A percentile compares a stretch with the other conserved stretches of the same genome.
Conservation (phyloP, 805 yeast species). For the Candida coquimbonensis region DNA sequence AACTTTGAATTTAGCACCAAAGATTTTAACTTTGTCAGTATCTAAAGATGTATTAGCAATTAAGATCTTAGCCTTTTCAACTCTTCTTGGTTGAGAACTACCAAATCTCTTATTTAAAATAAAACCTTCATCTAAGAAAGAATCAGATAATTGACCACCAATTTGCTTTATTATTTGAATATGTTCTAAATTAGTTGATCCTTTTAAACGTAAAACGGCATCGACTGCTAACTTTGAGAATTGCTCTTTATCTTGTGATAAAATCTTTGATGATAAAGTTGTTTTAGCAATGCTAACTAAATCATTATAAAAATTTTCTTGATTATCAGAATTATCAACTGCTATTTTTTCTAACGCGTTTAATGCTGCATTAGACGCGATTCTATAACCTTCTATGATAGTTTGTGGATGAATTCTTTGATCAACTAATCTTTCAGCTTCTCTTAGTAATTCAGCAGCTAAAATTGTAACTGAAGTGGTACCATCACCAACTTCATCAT, state of each 20-base stretch:
- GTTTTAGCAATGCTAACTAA: constrained; percentile 85
- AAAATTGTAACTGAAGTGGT: constrained; percentile 93
- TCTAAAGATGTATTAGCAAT: constrained; percentile 96
- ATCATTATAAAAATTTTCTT: constrained; percentile 67
- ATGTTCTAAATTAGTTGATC: constrained; percentile 83
- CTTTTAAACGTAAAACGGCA: constrained; percentile 85
- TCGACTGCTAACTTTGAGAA: constrained; percentile 90
- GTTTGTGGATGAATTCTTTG: constrained; percentile 97
- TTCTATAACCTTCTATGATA: constrained; percentile 89
- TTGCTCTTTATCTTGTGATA: constrained; percentile 89
- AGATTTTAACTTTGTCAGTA: constrained; percentile 94
- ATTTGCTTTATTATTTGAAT: constrained; percentile 89
- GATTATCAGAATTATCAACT: constrained; percentile 66
- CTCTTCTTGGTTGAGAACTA: constrained; percentile 82
- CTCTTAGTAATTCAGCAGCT: constrained; percentile 85
- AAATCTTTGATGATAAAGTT: constrained; percentile 85
- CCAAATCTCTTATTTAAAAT: constrained; percentile 89
- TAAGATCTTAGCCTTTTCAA: constrained; percentile 77
- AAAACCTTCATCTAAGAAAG: constrained; percentile 94
- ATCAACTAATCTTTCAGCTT: constrained; percentile 89
- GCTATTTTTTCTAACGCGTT: constrained; percentile 72
- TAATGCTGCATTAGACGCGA: constrained; percentile 82
- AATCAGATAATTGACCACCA: constrained; percentile 89
- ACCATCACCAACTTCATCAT: constrained; percentile 96
- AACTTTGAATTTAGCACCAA: constrained; percentile 96